These are phyloP conservation scores for Kodamaea laetipori DNA, from an alignment of 805 yeast species.

Conservation along the genomic window DNA sequence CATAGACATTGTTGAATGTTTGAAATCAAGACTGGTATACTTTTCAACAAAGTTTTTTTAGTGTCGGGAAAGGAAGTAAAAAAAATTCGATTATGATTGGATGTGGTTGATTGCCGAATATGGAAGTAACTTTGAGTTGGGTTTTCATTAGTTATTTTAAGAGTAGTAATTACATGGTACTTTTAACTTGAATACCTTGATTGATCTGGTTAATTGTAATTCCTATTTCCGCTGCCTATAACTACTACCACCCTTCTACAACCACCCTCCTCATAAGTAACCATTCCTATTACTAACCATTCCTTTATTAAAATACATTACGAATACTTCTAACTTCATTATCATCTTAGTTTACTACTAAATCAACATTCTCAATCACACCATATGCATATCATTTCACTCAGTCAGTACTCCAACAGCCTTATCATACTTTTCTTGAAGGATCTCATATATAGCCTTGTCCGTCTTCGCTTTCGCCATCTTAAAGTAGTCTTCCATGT, in stretches of 20 bases:
- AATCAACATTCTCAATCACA: too few relatives aligned
- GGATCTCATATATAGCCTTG: conserved; percentile 18
- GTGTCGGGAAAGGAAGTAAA: conserved; percentile 25
- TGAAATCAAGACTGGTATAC: conserved; percentile 14
- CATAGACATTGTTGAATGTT: conserved; percentile 37
- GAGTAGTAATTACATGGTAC: too few relatives aligned
- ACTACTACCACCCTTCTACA: too few relatives aligned
- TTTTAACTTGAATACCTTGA: neutral
- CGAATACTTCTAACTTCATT: too few relatives aligned
- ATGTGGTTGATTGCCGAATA: conserved; percentile 31
- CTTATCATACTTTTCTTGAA: conserved; percentile 28
- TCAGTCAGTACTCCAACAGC: neutral
- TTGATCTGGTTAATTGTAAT: too few relatives aligned
- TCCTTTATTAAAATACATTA: too few relatives aligned
- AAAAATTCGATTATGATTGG: conserved; percentile 33
- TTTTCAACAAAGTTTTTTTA: conserved; percentile 14
- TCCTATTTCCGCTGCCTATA: too few relatives aligned
- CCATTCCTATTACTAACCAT: too few relatives aligned
- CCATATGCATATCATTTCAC: too few relatives aligned
- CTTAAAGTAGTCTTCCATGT: conserved; percentile 25
- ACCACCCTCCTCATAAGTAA: too few relatives aligned
- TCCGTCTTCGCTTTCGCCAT: conserved; percentile 33
- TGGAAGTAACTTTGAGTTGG: conserved; percentile 18
- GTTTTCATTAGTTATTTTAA: neutral
- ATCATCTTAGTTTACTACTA: too few relatives aligned